Evolutionary conservation across 305 asterid genomes (phyloP).

Genomic region (Andrographis paniculata): DNA sequence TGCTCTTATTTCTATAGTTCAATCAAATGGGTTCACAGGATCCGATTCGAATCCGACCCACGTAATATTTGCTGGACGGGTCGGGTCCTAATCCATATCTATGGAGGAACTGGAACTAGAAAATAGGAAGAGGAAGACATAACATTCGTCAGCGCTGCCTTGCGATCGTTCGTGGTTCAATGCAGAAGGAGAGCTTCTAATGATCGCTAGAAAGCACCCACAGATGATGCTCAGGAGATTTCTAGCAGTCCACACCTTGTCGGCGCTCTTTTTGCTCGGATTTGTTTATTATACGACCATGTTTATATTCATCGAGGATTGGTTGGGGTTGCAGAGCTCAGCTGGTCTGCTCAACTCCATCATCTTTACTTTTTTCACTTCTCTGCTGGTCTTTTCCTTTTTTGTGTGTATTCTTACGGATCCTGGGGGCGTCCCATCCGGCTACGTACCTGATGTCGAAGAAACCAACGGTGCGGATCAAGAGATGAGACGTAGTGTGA

Average conservation of each 20-base stretch:
- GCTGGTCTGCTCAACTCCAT: constrained; percentile 49
- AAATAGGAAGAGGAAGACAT: too few relatives aligned
- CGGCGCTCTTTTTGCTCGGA: constrained; percentile 41
- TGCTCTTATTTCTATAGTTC: too few relatives aligned
- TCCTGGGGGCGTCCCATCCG: constrained; percentile 86
- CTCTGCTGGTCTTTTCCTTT: constrained; percentile 46
- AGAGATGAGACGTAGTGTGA: constrained; percentile 47
- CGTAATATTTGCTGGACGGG: too few relatives aligned
- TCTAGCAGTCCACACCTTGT: constrained; percentile 44
- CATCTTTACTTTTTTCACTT: constrained; percentile 54
- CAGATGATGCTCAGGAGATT: constrained; percentile 47
- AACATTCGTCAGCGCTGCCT: too few relatives aligned
- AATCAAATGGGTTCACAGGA: too few relatives aligned
- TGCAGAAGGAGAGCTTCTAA: neutral
- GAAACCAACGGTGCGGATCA: constrained; percentile 40
- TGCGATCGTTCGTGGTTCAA: neutral
- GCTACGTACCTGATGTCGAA: constrained; percentile 74
- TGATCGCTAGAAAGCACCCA: neutral
- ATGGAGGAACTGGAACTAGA: too few relatives aligned
- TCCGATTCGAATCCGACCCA: too few relatives aligned
- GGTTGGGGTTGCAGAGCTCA: constrained; percentile 53
- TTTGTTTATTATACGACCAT: constrained; percentile 60
- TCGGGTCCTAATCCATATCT: too few relatives aligned
- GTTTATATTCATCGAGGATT: constrained; percentile 59
- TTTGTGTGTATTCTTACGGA: constrained; percentile 59